phyloP scores from a whole-genome alignment of 768 basidiomycete species.

The Hygrocybe punicea region DNA sequence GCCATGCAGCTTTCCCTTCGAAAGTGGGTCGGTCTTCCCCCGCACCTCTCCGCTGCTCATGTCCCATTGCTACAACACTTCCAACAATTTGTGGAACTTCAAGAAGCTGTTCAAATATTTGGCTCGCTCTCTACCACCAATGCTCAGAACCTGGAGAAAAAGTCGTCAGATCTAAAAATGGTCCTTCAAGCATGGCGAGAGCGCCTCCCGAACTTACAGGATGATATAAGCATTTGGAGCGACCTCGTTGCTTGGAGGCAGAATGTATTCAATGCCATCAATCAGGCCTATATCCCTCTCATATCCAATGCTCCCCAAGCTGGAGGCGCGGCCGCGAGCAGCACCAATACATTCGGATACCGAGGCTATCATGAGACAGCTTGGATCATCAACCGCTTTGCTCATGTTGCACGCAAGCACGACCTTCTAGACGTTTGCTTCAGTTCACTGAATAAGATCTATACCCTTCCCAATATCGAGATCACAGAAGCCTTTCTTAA shows the following conservation, averaged over 20 bases:
- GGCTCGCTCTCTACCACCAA: conserved; percentile 84
- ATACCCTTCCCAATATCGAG: conserved; percentile 98
- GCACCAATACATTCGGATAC: conserved; percentile 82
- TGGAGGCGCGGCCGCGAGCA: conserved; percentile 49
- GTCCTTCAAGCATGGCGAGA: conserved; percentile 97
- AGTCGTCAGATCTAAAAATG: conserved; percentile 92
- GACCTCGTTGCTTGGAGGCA: conserved; percentile 99
- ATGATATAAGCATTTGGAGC: conserved; percentile 98
- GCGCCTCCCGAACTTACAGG: conserved; percentile 89
- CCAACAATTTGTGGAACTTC: conserved; percentile 97
- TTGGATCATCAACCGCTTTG: conserved; percentile 99
- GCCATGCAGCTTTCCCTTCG: conserved; percentile 94
- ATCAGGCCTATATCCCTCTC: conserved; percentile 91
- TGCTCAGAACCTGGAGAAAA: conserved; percentile 86
- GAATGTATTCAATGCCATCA: conserved; percentile 96
- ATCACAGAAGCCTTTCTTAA: conserved; percentile 99
- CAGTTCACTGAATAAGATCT: conserved; percentile 92
- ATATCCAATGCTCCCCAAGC: conserved; percentile 58
- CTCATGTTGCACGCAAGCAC: conserved; percentile 97
- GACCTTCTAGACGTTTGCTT: conserved; percentile 95
- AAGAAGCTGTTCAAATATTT: conserved; percentile 94
- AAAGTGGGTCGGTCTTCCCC: conserved; percentile 91
- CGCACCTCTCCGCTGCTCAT: conserved; percentile 85
- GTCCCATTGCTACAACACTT: conserved; percentile 94
- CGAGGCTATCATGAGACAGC: conserved; percentile 98